These are phyloP conservation scores for Pseudocercospora cruenta DNA, from an alignment of 2,329 filamentous ascomycete genomes.

Conservation along the genomic window DNA sequence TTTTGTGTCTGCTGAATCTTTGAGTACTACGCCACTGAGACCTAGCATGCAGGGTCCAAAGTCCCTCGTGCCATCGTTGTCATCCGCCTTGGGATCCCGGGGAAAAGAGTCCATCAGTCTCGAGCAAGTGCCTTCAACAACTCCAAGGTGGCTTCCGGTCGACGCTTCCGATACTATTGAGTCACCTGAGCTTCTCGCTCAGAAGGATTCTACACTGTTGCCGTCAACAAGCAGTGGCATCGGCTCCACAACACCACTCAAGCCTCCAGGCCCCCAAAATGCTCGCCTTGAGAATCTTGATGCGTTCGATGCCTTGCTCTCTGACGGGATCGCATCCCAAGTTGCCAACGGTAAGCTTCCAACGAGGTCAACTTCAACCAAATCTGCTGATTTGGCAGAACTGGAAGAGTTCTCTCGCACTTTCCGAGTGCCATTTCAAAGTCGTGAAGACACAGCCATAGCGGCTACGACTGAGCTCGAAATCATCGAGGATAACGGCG, in stretches of 20 bases:
- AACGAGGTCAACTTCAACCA: neutral
- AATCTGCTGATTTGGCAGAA: neutral
- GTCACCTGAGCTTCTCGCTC: neutral
- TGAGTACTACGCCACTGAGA: neutral
- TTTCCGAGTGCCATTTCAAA: no score
- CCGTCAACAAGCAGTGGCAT: neutral
- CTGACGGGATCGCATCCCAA: neutral
- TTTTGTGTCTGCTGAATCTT: neutral
- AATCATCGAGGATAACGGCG: neutral
- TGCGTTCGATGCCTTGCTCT: constrained; percentile 10
- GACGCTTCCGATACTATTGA: neutral
- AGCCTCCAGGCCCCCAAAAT: constrained; percentile 4
- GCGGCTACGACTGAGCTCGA: neutral
- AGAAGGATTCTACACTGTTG: neutral
- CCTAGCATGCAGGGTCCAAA: neutral
- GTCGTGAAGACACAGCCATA: no score
- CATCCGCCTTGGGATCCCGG: neutral
- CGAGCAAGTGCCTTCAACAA: neutral
- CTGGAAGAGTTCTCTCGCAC: no score
- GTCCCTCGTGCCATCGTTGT: neutral
- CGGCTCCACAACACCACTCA: neutral
- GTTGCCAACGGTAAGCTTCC: neutral
- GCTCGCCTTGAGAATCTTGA: neutral
- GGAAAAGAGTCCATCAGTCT: neutral
- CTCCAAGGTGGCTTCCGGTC: neutral